phyloP scores from a whole-genome alignment of 371 early-diverging fungal species.

The Gilbertella persicaria region DNA sequence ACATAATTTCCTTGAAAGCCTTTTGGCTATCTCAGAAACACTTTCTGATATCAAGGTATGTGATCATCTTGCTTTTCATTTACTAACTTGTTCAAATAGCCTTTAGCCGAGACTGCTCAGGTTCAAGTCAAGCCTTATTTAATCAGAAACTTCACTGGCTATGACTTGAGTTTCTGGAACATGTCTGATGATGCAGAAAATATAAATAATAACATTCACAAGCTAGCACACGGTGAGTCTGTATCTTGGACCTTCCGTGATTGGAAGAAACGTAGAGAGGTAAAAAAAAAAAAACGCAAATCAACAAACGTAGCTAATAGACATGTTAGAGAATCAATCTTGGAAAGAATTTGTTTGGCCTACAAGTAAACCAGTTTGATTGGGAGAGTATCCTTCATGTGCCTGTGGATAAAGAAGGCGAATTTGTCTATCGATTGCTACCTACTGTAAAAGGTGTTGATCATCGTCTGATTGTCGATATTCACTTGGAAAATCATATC shows the following conservation, averaged over 20 bases:
- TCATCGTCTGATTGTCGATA: conserved; percentile 77
- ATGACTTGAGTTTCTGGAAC: conserved; percentile 76
- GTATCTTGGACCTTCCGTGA: conserved; percentile 83
- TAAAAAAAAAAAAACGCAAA: conserved; percentile 15
- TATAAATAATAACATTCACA: conserved; percentile 43
- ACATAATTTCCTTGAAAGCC: conserved; percentile 71
- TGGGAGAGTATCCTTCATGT: conserved; percentile 77
- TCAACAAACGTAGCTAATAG: too few species aligned
- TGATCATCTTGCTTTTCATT: not conserved
- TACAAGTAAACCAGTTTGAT: conserved; percentile 66
- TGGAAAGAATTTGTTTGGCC: conserved; percentile 62
- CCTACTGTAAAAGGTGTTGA: conserved; percentile 63
- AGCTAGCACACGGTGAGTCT: conserved; percentile 57
- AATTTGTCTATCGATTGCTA: conserved; percentile 58
- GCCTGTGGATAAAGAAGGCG: conserved; percentile 76
- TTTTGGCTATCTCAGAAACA: conserved; percentile 48
- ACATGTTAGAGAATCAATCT: conserved; percentile 26
- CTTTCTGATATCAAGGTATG: conserved; percentile 29
- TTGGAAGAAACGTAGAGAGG: conserved; percentile 79
- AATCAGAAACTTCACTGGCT: conserved; percentile 76
- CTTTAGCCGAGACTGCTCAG: conserved; percentile 37
- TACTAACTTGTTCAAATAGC: conserved; percentile 20
- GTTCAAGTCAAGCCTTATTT: conserved; percentile 64
- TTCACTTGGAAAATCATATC: conserved; percentile 68
- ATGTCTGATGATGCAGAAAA: conserved; percentile 50